Base-by-base conservation (phyloP, 2,329 filamentous ascomycete genomes). In the Alternaria sp. region DNA sequence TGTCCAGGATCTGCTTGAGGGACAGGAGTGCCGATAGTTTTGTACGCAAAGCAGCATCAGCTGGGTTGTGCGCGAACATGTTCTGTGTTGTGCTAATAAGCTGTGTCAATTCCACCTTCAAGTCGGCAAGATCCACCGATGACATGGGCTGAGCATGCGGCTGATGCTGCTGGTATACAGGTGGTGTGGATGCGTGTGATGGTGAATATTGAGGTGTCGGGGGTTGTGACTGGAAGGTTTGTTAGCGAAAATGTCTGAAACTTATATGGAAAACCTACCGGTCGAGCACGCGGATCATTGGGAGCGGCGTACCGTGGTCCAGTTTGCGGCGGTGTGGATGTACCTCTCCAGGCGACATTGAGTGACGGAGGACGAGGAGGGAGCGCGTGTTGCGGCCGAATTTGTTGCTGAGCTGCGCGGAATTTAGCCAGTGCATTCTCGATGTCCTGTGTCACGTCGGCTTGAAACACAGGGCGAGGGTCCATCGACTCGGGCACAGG, bases 341-440 rank as follows among this genome's bases (percentile, higher is more conserved):
- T 94, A 67, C 91, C 88, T 59, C 89, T 87, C 81, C 90, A 92
- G 25, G 88, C 88, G 46, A 86, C 84, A 59, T 86, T 86, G 46
- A 61, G 58, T 32, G 86, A 67, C 5, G 71, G 71, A 32, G 79
- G 78, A 57, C 78, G 71, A 80, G 73, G 71, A n/a, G 78, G 79
- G 5, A 80, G 66, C 12, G 70, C 68, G 63, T 79, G 73, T 46
- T 74, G 84, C 68, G 87, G 77, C 40, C 74, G 71, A 50, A 84
- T 81, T 67, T 86, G 84, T 68, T 88, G 83, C 67, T 90, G 88
- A 23, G 86, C 84, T 47, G 87, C 88, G 65, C 86, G 86, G 56
- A 92, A 93, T 80, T 96, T 97, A 79, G 96, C 93, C 63, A 99
- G 85, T 54, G 95, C 94, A 80, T 93, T 97, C 80, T 99, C 96